Evolutionary conservation across 2,329 filamentous ascomycete genomes (phyloP), one percentile per base, ranked within the genome.

Genomic region (Botryotinia globosa): DNA sequence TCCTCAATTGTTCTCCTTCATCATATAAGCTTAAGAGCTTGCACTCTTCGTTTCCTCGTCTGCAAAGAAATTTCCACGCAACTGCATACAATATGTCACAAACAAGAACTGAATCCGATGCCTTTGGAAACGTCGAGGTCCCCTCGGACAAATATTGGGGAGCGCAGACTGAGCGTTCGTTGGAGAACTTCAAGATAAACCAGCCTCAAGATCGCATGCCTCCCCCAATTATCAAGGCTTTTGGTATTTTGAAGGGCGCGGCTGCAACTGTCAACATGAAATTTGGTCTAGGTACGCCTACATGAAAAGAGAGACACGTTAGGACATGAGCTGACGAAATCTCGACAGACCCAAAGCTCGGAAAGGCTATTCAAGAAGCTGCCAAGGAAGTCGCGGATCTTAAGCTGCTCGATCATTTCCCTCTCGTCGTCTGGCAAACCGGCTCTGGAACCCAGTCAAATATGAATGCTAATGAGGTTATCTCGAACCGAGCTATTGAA

Each of bases 381-480:
- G 94, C 96, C 76, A 88, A 91, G 76, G 96, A 99, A 86, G 95
- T 99, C 58, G 94, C 95, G 73, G 91, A 93, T 76, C 90, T 96
- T 81, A 97, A 98, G 88, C 91, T 98, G 79, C 83, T 97, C 80
- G 94, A 98, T 83, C 95, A 98, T 87, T 98, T 99, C 86, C 96
- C 96, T 77, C 92, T 98, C 74, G 95, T 98, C 73, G 95, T 99
- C 81, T 99, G 96, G 96, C 96, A 99, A 87, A 99, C 96, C 71
- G 96, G 96, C 76, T 98, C 96, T 68, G 96, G 96, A 82, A 98
- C 96, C 44, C 96, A 98, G 87, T 98, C 94, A 83, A 98, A 81
- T 90, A 98, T 98, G 96, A 99, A 99, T 86, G 94, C 95, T 82
- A 99, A 99, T 87, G 96, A 99, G 84, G 96, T 99, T 84, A 98